phyloP scores from a whole-genome alignment of 2,329 filamentous ascomycete species.

The Byssochlamys sp. region DNA sequence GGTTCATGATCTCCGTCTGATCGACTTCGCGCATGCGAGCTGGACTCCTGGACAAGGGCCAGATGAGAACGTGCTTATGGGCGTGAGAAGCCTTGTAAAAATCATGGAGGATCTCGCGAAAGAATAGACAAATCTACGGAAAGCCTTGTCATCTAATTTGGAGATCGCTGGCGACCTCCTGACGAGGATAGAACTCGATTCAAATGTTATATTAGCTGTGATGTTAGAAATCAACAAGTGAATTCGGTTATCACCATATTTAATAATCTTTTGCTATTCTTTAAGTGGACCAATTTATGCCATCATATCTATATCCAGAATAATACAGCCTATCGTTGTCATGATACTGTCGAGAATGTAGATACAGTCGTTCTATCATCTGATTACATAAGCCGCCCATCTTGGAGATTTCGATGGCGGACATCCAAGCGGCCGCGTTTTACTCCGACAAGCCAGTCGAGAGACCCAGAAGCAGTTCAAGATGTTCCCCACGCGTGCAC shows the following conservation, averaged over 20 bases:
- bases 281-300: neutral
- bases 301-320: no score
- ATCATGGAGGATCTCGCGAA: conserved; percentile 60
- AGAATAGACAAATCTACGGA: conserved; percentile 7
- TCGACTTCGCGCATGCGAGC: conserved; percentile 89
- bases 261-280: neutral
- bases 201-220: neutral
- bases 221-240: neutral
- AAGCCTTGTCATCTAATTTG: conserved; percentile 5
- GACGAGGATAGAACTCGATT: neutral
- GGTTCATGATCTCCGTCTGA: conserved; percentile 73
- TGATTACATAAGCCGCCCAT: conserved; percentile 1
- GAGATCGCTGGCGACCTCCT: conserved; percentile 2
- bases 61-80: conserved; percentile 72
- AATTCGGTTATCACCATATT: neutral
- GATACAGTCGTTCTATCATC: neutral
- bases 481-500: conserved; percentile 61
- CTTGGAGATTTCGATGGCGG: neutral
- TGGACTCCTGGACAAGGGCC: conserved; percentile 74
- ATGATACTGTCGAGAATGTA: no score
- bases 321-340: no score
- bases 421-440: neutral
- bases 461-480: conserved; percentile 11
- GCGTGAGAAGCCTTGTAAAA: conserved; percentile 60
- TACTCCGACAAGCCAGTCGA: neutral